Percentiles rank a stretch among this genome's conserved stretches.
Conservation (phyloP, 2,329 filamentous ascomycete species). For the Mollisiaceae sp. region DNA sequence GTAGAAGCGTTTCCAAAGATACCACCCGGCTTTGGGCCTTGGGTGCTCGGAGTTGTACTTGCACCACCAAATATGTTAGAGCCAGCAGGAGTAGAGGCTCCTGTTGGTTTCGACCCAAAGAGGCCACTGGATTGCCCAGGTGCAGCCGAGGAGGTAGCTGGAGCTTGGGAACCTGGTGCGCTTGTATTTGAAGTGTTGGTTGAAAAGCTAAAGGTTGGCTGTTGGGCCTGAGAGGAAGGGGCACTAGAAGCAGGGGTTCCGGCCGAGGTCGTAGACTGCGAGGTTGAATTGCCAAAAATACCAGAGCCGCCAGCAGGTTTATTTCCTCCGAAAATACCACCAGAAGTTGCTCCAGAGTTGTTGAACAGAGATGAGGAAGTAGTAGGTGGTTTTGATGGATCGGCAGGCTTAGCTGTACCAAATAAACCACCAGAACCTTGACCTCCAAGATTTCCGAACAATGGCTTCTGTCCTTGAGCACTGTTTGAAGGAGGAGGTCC, state of each 20-base stretch:
- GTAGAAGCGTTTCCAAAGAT: conserved; percentile 41
- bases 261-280: not conserved
- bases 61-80: conserved; percentile 24
- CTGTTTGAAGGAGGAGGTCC: conserved; percentile 40
- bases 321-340: not conserved
- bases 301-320: not conserved
- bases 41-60: conserved; percentile 7
- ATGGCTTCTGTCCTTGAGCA: conserved; percentile 20
- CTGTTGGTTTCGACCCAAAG: conserved; percentile 23
- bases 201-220: conserved; percentile 4
- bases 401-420: conserved; percentile 24
- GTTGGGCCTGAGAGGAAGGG: not conserved
- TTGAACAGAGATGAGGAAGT: conserved; percentile 9
- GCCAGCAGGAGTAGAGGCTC: conserved; percentile 26
- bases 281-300: not conserved
- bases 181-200: not conserved
- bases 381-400: conserved; percentile 12
- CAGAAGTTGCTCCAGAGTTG: conserved; percentile 16
- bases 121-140: conserved; percentile 11
- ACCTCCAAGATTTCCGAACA: conserved; percentile 29
- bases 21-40: conserved; percentile 7
- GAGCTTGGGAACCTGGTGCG: not conserved
- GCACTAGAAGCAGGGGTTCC: not conserved
- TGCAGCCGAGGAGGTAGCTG: conserved; percentile 16
- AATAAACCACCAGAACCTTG: conserved; percentile 23